Percentiles rank a stretch among this genome's conserved stretches.
phyloP scores from a whole-genome alignment of 192 early-diverging fungal species.

The Glomus cerebriforme region DNA sequence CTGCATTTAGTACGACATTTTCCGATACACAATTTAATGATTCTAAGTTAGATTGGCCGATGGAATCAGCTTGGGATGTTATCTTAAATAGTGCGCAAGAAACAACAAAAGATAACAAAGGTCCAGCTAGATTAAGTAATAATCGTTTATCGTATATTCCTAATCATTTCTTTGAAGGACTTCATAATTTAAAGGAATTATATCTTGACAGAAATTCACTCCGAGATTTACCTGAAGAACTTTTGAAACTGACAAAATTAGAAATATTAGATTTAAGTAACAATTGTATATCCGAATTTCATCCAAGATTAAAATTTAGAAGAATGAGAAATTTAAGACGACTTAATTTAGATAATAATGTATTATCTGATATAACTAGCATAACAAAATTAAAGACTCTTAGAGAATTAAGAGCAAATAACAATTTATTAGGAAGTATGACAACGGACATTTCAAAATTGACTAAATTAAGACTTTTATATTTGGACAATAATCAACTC shows the following conservation, averaged over 20 bases:
- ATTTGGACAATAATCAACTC: conserved; percentile 42
- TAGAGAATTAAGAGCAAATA: conserved; percentile 43
- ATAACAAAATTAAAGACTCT: conserved; percentile 46
- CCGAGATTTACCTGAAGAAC: conserved; percentile 47
- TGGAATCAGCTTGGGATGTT: conserved; percentile 24
- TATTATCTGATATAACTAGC: conserved; percentile 43
- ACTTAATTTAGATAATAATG: conserved; percentile 48
- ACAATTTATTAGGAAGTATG: conserved; percentile 42
- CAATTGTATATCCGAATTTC: conserved; percentile 48
- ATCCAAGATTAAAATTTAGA: conserved; percentile 46
- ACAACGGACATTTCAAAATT: conserved; percentile 40
- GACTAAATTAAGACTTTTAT: conserved; percentile 42
- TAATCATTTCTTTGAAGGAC: conserved; percentile 45
- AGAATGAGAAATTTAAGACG: conserved; percentile 42
- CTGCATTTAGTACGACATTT: conserved; percentile 23
- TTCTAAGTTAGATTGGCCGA: conserved; percentile 2
- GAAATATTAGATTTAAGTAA: conserved; percentile 48
- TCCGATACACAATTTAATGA: conserved; percentile 16
- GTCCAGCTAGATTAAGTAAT: conserved; percentile 21
- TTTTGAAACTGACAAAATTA: conserved; percentile 45
- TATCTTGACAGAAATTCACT: conserved; percentile 50
- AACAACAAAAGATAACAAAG: neutral
- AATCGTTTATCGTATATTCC: conserved; percentile 38
- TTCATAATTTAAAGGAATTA: conserved; percentile 43
- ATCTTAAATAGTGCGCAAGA: neutral